These are phyloP conservation scores for Aspergillus ellipticus DNA, from an alignment of 495 filamentous ascomycete species.

Conservation along the genomic window DNA sequence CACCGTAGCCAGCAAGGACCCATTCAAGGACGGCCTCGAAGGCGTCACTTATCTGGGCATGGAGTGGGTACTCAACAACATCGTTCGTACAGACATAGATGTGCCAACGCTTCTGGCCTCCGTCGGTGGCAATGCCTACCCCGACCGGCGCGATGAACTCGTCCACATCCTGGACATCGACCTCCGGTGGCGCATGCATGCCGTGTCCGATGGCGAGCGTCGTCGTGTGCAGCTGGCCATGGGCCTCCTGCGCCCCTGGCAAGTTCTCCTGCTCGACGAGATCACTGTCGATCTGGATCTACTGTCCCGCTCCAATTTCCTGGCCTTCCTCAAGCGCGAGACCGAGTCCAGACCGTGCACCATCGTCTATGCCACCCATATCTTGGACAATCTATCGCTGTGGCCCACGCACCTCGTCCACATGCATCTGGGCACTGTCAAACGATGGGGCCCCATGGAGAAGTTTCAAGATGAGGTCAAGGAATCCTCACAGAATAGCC, in stretches of 20 bases:
- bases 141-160: conserved; percentile 78
- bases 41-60: conserved; percentile 95
- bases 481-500: conserved; percentile 58
- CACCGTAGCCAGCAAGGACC: conserved; percentile 75
- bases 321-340: conserved; percentile 82
- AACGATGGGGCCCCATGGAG: conserved; percentile 73
- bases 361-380: conserved; percentile 96
- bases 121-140: conserved; percentile 81
- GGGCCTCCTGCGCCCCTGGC: conserved; percentile 93
- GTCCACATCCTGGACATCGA: conserved; percentile 90
- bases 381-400: conserved; percentile 83
- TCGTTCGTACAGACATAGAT: conserved; percentile 91
- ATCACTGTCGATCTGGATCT: conserved; percentile 97
- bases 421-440: conserved; percentile 83
- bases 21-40: conserved; percentile 81
- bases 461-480: conserved; percentile 44
- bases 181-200: conserved; percentile 87
- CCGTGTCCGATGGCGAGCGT: conserved; percentile 87
- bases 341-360: conserved; percentile 79
- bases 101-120: conserved; percentile 79
- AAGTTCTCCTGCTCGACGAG: conserved; percentile 86
- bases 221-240: conserved; percentile 92
- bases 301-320: conserved; percentile 75
- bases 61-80: conserved; percentile 98
- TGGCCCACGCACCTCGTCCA: conserved; percentile 97